A percentile compares a stretch with the other conserved stretches of the same genome.
phyloP scores from a whole-genome alignment of 495 filamentous ascomycete genomes.

The Annulohypoxylon moriforme region DNA sequence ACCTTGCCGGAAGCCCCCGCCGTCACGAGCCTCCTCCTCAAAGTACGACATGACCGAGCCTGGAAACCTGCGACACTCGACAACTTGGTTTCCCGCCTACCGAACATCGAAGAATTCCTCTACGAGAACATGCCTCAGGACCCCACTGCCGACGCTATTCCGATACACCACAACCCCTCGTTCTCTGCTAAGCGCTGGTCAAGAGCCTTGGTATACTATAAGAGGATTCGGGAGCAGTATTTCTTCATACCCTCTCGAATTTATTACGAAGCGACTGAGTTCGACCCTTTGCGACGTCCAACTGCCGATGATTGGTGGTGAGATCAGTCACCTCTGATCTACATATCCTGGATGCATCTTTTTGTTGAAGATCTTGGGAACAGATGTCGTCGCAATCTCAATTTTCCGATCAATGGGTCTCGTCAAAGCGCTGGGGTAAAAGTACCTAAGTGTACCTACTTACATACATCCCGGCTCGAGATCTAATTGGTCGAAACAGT shows the following conservation, averaged over 20 bases:
- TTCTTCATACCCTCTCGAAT: not conserved
- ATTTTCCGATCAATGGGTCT: not conserved
- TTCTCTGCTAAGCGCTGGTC: constrained; percentile 3
- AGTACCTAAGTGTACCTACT: no score
- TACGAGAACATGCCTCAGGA: not conserved
- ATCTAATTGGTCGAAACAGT: no score
- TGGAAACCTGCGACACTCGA: not conserved
- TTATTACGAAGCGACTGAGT: not conserved
- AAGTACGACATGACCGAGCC: not conserved
- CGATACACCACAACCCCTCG: constrained; percentile 2
- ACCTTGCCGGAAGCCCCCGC: not conserved
- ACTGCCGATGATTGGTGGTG: not conserved
- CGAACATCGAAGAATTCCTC: not conserved
- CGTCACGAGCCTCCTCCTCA: not conserved
- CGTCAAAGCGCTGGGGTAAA: no score
- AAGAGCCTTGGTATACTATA: not conserved
- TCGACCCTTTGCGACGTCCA: constrained; percentile 1
- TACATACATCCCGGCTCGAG: no score
- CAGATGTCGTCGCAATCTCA: not conserved
- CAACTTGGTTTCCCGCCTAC: not conserved
- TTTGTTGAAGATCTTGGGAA: not conserved
- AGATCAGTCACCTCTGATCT: not conserved
- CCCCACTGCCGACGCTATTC: not conserved
- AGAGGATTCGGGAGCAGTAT: not conserved
- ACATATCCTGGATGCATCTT: not conserved